These are phyloP conservation scores for Amyloporia xantha DNA, from an alignment of 768 basidiomycete genomes.

Conservation along the genomic window DNA sequence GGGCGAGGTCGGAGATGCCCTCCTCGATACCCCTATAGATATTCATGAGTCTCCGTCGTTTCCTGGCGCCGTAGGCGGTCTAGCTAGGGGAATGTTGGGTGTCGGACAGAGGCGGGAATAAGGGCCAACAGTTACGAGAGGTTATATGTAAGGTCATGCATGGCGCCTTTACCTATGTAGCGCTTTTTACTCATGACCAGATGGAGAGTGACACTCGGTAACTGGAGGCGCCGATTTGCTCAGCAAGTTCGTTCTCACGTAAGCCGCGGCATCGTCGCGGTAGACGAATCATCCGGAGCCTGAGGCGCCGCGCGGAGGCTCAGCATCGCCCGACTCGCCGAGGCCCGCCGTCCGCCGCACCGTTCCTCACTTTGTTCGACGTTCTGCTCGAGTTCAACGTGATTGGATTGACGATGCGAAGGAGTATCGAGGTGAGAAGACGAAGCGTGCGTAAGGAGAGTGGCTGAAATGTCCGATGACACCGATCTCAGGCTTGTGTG, in stretches of 20 bases:
- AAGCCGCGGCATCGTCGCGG: neutral
- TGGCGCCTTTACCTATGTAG: neutral
- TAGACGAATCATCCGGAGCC: neutral
- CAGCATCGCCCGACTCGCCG: neutral
- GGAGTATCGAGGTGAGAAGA: neutral
- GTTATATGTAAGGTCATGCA: neutral
- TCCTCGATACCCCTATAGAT: conserved; percentile 9
- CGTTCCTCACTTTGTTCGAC: neutral
- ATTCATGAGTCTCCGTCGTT: neutral
- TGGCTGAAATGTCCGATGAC: neutral
- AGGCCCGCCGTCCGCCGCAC: neutral
- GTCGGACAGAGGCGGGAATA: neutral
- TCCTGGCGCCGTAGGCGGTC: neutral
- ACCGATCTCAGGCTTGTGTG: conserved; percentile 5
- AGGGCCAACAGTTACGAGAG: neutral
- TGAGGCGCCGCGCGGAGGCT: neutral
- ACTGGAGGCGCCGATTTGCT: neutral
- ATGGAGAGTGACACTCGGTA: neutral
- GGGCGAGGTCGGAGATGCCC: conserved; percentile 44
- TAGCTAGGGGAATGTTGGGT: neutral
- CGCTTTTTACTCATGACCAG: neutral
- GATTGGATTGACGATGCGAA: neutral
- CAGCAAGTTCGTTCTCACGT: neutral
- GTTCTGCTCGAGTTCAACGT: neutral
- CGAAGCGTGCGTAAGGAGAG: neutral